Evolutionary conservation across 2,329 filamentous ascomycete genomes (phyloP), one percentile per base, ranked within the genome.

Genomic region (Pseudocercospora fuligena): DNA sequence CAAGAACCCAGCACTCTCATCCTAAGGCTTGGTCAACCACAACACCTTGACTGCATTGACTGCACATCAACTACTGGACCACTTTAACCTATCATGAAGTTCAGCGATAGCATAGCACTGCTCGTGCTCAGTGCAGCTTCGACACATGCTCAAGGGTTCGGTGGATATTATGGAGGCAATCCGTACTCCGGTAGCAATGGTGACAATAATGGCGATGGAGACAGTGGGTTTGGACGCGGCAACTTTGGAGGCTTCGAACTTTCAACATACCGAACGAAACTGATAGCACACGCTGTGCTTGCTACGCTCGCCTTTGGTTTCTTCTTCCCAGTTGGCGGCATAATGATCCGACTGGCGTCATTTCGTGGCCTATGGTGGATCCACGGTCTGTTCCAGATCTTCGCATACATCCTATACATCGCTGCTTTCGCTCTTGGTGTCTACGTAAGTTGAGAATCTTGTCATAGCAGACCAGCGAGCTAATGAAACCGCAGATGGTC

Each of bases 351-450:
- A 9, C 73, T 83, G 0, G 78, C 78, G 2, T 82, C 80, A 4
- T 83, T 84, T 70, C 77, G 79, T 1, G 80, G 81, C 5, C 72
- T 83, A 5, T 75, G 82, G 54, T 79, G 79, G 75, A 72, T 83
- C 9, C 82, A 84, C 61, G 82, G 77, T n/a, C 73, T 76, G 0
- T 79, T 85, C 63, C 86, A 88, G 69, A 64, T 83, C 2, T 76
- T 86, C 63, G 82, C 82, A 2, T 81, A 86, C 64, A 58, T 82
- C 2, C 69, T 86, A 33, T 83, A 81, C 61, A 81, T 85, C 61
- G 81, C 80, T 2, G 86, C 83, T 0, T 80, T 86, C 59, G 85
- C 81, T 0, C 73, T 88, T 0, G 86, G 86, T 4, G 74, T 88
- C 27, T 82, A 81, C 29, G 69, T 71, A 67, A 58, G 67, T 49